Base-by-base conservation (phyloP, 257 asterid genomes). In the Hygrophila difformis region DNA sequence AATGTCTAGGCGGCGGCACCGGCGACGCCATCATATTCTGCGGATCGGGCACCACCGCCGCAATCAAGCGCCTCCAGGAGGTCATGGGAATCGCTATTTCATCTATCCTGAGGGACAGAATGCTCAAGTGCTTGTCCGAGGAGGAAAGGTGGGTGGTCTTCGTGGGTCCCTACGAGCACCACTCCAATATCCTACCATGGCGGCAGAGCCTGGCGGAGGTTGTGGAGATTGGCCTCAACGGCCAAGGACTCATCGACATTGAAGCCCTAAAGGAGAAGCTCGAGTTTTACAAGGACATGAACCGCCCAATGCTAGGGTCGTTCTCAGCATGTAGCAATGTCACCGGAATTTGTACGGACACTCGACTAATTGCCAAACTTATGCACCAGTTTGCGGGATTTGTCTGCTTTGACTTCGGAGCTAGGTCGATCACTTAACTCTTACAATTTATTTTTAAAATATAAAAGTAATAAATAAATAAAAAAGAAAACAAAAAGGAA, bases 291-390 rank as follows among this genome's bases (percentile, higher is more conserved):
- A 54, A 39, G 39, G 24, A 55, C 0, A 54, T 31, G 18, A 67
- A 70, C 22, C 61, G 87, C 15, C 82, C 75, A 0, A 53, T 83
- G 47, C 69, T 83, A 12, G 87, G 87, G 0, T 79, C 94, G 0
- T 79, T 83, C 73, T 83, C 94, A 1, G 94, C 87, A 28, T 83
- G 94, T 28, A 83, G 92, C 54, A 83, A 83, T 24, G 92, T 83
- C 29, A 73, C 85, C 22, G 94, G 94, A n/a, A 62, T 73, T 19
- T 19, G 39, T 8, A 55, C 87, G 0, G 68, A 79, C 47, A 79
- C 87, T 0, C 53, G 73, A 0, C 73, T 64, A 33, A 44, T 79
- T 0, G 75, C 92, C 39, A 49, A 73, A 3, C 77, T 77, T 3
- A 71, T 83, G 24, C 94, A 83, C 50, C 66, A 21, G 24, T 62